Evolutionary conservation across 2,329 filamentous ascomycete genomes (phyloP).

Genomic region (Venturia carpophila): DNA sequence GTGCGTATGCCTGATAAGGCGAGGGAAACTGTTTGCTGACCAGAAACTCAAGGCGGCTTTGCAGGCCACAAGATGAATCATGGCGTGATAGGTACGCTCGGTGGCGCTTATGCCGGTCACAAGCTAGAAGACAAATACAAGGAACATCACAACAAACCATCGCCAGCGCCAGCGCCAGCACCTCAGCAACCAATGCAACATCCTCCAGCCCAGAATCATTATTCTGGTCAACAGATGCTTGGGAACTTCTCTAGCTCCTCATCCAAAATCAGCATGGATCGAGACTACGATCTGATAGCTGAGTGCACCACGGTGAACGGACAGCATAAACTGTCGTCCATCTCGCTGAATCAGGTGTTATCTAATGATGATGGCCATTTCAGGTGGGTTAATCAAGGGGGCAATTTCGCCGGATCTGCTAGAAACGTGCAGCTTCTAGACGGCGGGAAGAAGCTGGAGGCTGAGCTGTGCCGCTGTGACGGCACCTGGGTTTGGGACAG

Average conservation of each 20-base stretch:
- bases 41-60: not conserved
- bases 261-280: constrained; percentile 12
- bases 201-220: constrained; percentile 4
- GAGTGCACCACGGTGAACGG: constrained; percentile 10
- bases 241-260: constrained; percentile 17
- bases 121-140: constrained; percentile 18
- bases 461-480: constrained; percentile 10
- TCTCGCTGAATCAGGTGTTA: constrained; percentile 17
- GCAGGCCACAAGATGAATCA: constrained; percentile 18
- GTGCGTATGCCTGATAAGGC: not conserved
- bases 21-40: not conserved
- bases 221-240: not conserved
- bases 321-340: constrained; percentile 1
- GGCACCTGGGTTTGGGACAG: constrained; percentile 13
- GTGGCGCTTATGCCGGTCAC: constrained; percentile 18
- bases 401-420: constrained; percentile 17
- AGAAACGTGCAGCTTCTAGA: constrained; percentile 16
- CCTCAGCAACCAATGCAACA: not conserved
- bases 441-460: constrained; percentile 12
- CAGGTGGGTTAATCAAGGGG: constrained; percentile 12
- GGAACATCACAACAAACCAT: constrained; percentile 8
- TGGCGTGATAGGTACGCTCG: constrained; percentile 15
- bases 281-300: constrained; percentile 15
- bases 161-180: not conserved
- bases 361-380: constrained; percentile 18